Percentiles rank a stretch among this genome's conserved stretches.
phyloP scores from a whole-genome alignment of 2,329 filamentous ascomycete species.

The Fusarium mangiferae region DNA sequence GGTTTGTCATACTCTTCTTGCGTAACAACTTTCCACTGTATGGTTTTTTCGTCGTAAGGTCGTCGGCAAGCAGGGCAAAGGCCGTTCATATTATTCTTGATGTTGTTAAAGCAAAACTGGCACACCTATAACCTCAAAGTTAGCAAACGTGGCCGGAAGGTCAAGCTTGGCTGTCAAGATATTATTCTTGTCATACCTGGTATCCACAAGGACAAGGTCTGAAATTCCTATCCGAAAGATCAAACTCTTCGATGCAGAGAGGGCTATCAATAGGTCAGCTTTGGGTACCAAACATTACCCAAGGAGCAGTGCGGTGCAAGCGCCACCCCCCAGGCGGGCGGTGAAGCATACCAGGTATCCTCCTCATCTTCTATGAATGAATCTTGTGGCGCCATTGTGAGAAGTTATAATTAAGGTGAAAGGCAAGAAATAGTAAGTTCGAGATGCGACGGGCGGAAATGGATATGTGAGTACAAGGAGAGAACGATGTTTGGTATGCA shows the following conservation, averaged over 20 bases:
- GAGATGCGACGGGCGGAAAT: slow-evolving; percentile 34
- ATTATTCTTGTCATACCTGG: slow-evolving; percentile 72
- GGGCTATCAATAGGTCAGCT: slow-evolving; percentile 69
- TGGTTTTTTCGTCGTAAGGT: slow-evolving; percentile 95
- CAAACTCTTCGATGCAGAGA: slow-evolving; percentile 98
- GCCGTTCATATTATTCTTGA: slow-evolving; percentile 97
- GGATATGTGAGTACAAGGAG: slow-evolving; percentile 39
- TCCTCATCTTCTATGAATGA: slow-evolving; percentile 78
- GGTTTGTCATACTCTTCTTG: slow-evolving; percentile 82
- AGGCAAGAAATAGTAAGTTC: slow-evolving; percentile 31
- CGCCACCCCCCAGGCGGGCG: slow-evolving; percentile 9
- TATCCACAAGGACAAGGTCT: slow-evolving; percentile 97
- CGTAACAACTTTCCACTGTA: slow-evolving; percentile 95
- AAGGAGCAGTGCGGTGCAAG: slow-evolving; percentile 31
- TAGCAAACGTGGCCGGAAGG: slow-evolving; percentile 37
- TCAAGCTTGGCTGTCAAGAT: not conserved
- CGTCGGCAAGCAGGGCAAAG: slow-evolving; percentile 96
- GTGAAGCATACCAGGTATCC: slow-evolving; percentile 69
- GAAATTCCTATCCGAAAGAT: slow-evolving; percentile 97
- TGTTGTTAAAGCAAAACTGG: slow-evolving; percentile 99
- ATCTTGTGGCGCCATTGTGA: slow-evolving; percentile 73
- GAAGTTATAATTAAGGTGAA: slow-evolving; percentile 36
- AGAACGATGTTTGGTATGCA: slow-evolving; percentile 43
- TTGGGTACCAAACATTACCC: slow-evolving; percentile 35
- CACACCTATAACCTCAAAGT: slow-evolving; percentile 75